These are phyloP conservation scores for Penicillium oxalicum DNA, from an alignment of 2,329 filamentous ascomycete species.

Conservation along the genomic window DNA sequence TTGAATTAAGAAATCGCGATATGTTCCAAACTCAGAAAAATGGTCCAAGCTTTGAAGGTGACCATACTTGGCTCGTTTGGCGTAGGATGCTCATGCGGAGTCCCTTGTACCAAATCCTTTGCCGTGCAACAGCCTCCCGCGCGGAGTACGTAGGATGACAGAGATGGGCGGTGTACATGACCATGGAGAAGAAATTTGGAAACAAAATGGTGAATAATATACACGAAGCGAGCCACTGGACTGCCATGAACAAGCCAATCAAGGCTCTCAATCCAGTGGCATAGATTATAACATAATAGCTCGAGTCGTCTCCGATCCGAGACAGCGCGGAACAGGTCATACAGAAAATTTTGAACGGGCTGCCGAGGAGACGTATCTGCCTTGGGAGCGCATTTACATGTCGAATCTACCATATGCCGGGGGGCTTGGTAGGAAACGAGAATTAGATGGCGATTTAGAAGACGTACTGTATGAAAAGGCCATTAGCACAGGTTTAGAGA, in stretches of 20 bases:
- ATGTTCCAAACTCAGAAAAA: too few relatives aligned
- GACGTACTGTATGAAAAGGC: constrained; percentile 23
- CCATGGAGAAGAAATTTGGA: too few relatives aligned
- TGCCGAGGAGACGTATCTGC: background rate
- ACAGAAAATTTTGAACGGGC: constrained; percentile 7
- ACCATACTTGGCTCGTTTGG: too few relatives aligned
- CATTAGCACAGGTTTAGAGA: background rate
- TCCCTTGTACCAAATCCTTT: too few relatives aligned
- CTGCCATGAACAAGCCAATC: background rate
- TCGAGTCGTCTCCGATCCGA: constrained; percentile 7
- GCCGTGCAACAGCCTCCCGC: too few relatives aligned
- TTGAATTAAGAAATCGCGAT: too few relatives aligned
- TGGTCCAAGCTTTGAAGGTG: too few relatives aligned
- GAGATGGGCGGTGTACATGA: too few relatives aligned
- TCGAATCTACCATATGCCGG: background rate
- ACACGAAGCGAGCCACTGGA: constrained; percentile 19
- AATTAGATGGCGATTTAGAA: constrained; percentile 20
- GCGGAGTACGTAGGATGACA: too few relatives aligned
- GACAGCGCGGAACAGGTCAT: constrained; percentile 2
- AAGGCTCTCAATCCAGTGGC: constrained; percentile 3
- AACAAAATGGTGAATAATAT: constrained; percentile 17
- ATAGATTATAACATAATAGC: constrained; percentile 15
- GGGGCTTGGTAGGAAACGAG: background rate
- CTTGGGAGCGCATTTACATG: constrained; percentile 12
- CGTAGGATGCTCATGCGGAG: too few relatives aligned